A percentile compares a stretch with the other conserved stretches of the same genome.
Evolutionary conservation across 805 yeast species (phyloP).

Genomic region (Candida arabinofermentans): DNA sequence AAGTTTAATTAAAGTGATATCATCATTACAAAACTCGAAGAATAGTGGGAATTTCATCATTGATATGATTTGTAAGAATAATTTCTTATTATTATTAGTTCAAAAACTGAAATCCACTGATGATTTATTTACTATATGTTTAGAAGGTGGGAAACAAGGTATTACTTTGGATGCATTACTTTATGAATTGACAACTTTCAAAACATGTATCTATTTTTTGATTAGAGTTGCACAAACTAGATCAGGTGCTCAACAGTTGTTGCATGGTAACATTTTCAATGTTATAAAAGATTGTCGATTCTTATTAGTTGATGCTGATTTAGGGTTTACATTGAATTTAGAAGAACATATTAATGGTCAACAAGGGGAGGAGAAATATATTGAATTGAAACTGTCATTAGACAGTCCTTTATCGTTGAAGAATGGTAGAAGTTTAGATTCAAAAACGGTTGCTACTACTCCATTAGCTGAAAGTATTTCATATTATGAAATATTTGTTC

Average conservation of each 20-base stretch:
- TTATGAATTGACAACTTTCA: conserved; percentile 75
- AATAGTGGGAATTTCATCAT: conserved; percentile 52
- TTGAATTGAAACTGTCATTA: conserved; percentile 44
- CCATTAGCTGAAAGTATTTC: conserved; percentile 35
- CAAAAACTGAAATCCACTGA: conserved; percentile 69
- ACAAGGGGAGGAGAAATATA: conserved; percentile 20
- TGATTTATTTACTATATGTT: conserved; percentile 45
- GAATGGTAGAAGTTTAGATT: background rate
- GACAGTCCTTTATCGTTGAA: conserved; percentile 47
- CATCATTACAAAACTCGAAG: conserved; percentile 53
- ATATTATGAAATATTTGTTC: conserved; percentile 63
- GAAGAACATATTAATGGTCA: conserved; percentile 12
- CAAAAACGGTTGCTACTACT: background rate
- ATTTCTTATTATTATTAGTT: conserved; percentile 60
- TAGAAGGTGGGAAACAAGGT: conserved; percentile 24
- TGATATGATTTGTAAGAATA: conserved; percentile 58
- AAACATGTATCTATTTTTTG: conserved; percentile 64
- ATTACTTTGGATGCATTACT: conserved; percentile 51
- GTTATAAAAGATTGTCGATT: conserved; percentile 54
- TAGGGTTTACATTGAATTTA: conserved; percentile 48
- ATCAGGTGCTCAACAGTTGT: conserved; percentile 69
- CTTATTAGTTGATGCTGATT: conserved; percentile 69
- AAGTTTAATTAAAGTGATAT: conserved; percentile 28
- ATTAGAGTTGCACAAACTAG: conserved; percentile 73
- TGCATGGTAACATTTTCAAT: conserved; percentile 70